These are phyloP conservation scores for Blastobotrys proliferans DNA, from an alignment of 1,139 yeast species.

Conservation along the genomic window DNA sequence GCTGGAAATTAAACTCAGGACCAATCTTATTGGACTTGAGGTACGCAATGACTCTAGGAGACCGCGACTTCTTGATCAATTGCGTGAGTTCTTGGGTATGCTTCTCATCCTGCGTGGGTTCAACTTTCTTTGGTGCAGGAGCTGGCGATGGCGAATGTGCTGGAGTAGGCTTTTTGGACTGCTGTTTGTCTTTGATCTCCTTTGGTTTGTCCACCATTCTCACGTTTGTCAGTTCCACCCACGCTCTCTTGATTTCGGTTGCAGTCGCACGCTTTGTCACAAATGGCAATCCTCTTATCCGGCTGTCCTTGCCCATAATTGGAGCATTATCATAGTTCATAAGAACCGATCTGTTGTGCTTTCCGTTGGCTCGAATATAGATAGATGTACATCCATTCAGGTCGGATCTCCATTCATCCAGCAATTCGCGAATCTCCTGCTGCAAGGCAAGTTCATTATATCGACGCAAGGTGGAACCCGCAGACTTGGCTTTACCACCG, in stretches of 20 bases:
- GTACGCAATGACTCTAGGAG: constrained; percentile 66
- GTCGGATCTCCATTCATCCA: constrained; percentile 58
- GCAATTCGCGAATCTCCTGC: constrained; percentile 66
- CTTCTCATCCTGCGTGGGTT: constrained; percentile 35
- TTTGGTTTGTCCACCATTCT: constrained; percentile 54
- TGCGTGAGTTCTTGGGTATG: constrained; percentile 56
- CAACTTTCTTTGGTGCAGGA: constrained; percentile 19
- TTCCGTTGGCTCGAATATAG: constrained; percentile 82
- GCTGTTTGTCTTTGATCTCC: constrained; percentile 34
- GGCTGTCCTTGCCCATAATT: constrained; percentile 29
- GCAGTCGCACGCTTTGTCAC: constrained; percentile 87
- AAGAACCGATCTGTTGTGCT: constrained; percentile 58
- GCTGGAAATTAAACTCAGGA: constrained; percentile 50
- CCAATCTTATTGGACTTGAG: constrained; percentile 53
- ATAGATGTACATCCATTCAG: constrained; percentile 61
- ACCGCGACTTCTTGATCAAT: constrained; percentile 67
- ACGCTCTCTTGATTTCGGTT: constrained; percentile 73
- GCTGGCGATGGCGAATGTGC: constrained; percentile 7
- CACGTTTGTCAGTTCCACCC: constrained; percentile 72
- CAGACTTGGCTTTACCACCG: constrained; percentile 92
- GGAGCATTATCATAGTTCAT: constrained; percentile 59
- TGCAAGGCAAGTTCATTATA: constrained; percentile 82
- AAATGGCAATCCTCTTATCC: constrained; percentile 64
- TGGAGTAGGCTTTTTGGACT: constrained; percentile 16
- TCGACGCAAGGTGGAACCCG: constrained; percentile 87